Evolutionary conservation across 2,329 filamentous ascomycete genomes (phyloP), one percentile per base, ranked within the genome.

Genomic region (Emmonsiellopsis sp.): DNA sequence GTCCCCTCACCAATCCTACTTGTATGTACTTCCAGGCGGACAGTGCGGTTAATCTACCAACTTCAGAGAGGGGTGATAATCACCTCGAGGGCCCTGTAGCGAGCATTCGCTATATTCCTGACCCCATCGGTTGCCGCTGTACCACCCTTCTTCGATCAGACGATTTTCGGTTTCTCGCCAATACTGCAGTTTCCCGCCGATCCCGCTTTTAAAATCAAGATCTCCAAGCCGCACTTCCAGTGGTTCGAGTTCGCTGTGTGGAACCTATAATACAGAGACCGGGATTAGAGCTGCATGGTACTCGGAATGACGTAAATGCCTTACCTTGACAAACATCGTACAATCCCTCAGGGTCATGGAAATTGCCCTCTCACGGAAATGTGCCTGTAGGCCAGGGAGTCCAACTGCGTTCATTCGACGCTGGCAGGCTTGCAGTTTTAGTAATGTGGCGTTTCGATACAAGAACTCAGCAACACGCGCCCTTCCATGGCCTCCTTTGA

Each of bases 291-390:
- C 10, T 15, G 13, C 20, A 49, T 49, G 30, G 30, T 30, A 7
- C 35, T 31, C 40, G 9, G 40, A 7, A 44, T 7, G 16, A 53
- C 16, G 11, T 20, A 7, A 52, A 45, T 16, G 49, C 57, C 65
- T 49, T 63, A 89, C 77, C 62, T 81, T 80, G 41, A 89, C 73
- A 63, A 85, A 90, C 61, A 87, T 79, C 3, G 86, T 88, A 66
- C 87, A 90, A 72, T 93, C 88, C 49, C 88, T 76, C 59, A 93
- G 67, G 3, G 88, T 91, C 87, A 92, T 92, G 53, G 86, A 86
- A 6, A 87, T 73, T 10, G 80, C 77, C 56, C 87, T 83, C 31
- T 78, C 72, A 9, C 62, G 65, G 35, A 68, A 67, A 46, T 67
- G 58, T n/a, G 64, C 57, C 15, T 65, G 60, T 7, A 70, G 67